Conservation (phyloP, 148 eudicot species). For the Fagopyrum homotropicum region DNA sequence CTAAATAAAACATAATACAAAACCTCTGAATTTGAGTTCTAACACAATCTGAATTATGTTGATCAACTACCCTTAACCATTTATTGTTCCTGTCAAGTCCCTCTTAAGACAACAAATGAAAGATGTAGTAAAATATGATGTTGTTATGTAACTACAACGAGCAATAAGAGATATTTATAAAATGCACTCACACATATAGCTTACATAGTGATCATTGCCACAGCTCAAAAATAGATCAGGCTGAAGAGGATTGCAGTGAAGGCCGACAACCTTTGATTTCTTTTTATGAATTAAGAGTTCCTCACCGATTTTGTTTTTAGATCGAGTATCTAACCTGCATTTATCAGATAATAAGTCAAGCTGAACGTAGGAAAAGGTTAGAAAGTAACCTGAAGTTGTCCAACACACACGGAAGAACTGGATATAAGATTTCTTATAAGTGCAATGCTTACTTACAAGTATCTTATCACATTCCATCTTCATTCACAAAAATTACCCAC, state of each 20-base stretch:
- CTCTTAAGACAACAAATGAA: neutral
- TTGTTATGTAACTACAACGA: neutral
- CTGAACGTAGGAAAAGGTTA: neutral
- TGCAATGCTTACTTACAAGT: neutral
- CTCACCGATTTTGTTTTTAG: constrained; percentile 48
- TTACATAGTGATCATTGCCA: constrained; percentile 98
- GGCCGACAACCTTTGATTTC: constrained; percentile 85
- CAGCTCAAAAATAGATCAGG: constrained; percentile 94
- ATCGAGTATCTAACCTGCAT: constrained; percentile 74
- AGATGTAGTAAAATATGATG: neutral
- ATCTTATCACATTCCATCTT: neutral
- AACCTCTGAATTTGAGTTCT: neutral
- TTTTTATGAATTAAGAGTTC: constrained; percentile 75
- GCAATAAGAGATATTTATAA: neutral
- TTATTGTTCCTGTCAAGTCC: neutral
- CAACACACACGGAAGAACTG: neutral
- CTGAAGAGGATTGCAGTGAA: constrained; percentile 91
- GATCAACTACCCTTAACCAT: neutral
- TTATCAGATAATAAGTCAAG: constrained; percentile 1
- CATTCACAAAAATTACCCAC: neutral
- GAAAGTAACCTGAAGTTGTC: neutral
- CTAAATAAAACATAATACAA: neutral
- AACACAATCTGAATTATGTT: neutral
- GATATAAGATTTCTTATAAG: neutral
- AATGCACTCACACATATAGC: constrained; percentile 15